A percentile compares a stretch with the other conserved stretches of the same genome.
Conservation (phyloP, 1,284 basidiomycete species). For the Rhodotorula sp. region DNA sequence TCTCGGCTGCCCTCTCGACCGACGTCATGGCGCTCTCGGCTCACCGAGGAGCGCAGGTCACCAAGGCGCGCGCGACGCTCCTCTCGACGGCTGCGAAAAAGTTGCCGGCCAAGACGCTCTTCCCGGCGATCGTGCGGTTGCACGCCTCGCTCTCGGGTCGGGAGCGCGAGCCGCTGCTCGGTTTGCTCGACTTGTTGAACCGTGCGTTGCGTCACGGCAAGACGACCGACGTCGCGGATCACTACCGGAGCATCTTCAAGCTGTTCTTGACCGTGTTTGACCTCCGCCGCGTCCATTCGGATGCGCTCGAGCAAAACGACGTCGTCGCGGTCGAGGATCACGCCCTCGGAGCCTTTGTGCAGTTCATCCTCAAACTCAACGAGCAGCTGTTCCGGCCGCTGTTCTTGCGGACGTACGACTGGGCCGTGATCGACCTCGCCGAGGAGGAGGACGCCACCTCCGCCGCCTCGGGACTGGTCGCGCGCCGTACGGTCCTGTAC, state of each 20-base stretch:
- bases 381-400: slow-evolving; percentile 89
- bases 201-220: slow-evolving; percentile 65
- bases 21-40: slow-evolving; percentile 44
- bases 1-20: slow-evolving; percentile 46
- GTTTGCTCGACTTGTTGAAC: slow-evolving; percentile 41
- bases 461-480: slow-evolving; percentile 42
- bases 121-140: slow-evolving; percentile 39
- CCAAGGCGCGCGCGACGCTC: slow-evolving; percentile 25
- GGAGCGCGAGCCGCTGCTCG: slow-evolving; percentile 29
- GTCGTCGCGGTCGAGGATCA: slow-evolving; percentile 52
- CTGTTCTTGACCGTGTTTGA: slow-evolving; percentile 81
- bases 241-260: slow-evolving; percentile 73
- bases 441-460: slow-evolving; percentile 46
- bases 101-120: slow-evolving; percentile 59
- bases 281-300: slow-evolving; percentile 53
- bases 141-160: slow-evolving; percentile 34
- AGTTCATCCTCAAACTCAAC: slow-evolving; percentile 89
- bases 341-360: slow-evolving; percentile 70
- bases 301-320: slow-evolving; percentile 49
- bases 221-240: slow-evolving; percentile 64
- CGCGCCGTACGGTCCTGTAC: slow-evolving; percentile 68
- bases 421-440: slow-evolving; percentile 75
- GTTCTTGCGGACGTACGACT: slow-evolving; percentile 89
- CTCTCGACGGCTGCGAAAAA: slow-evolving; percentile 57
- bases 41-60: slow-evolving; percentile 12